Evolutionary conservation across 1,284 basidiomycete species (phyloP).

Genomic region (Ganoderma multipileum): DNA sequence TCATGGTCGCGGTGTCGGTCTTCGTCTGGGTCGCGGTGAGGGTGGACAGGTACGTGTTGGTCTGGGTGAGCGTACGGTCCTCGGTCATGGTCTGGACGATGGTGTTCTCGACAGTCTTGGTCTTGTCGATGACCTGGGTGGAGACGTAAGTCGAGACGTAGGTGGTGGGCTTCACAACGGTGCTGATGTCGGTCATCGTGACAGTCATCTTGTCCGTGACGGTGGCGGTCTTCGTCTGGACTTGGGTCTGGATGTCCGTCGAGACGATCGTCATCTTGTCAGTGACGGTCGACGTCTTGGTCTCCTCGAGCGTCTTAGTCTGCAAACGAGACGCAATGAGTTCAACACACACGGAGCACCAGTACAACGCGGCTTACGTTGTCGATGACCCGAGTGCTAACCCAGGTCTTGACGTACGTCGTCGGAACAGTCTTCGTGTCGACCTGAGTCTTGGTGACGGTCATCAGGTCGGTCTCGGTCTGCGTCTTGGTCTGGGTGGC

Average conservation of each 20-base stretch:
- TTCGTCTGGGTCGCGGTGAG: constrained; percentile 30
- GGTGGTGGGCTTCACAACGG: constrained; percentile 51
- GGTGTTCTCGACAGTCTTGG: constrained; percentile 41
- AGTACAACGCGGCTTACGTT: constrained; percentile 48
- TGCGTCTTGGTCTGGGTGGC: constrained; percentile 36
- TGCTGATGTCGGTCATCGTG: constrained; percentile 41
- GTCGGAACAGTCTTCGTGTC: constrained; percentile 47
- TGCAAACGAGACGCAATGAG: constrained; percentile 10
- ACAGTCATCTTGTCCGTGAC: constrained; percentile 40
- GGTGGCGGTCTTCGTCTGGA: constrained; percentile 39
- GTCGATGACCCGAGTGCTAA: constrained; percentile 66
- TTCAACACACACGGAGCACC: not conserved
- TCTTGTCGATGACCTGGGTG: constrained; percentile 65
- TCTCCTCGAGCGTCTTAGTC: constrained; percentile 42
- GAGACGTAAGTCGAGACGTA: constrained; percentile 59
- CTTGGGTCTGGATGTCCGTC: constrained; percentile 53
- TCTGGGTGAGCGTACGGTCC: constrained; percentile 38
- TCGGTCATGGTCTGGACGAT: constrained; percentile 39
- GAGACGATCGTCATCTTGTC: constrained; percentile 37
- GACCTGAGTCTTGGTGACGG: constrained; percentile 37
- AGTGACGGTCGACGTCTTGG: constrained; percentile 36
- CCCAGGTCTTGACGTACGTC: constrained; percentile 60
- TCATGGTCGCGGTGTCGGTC: constrained; percentile 49
- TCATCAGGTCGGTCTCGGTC: constrained; percentile 38
- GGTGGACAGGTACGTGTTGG: constrained; percentile 32